These are phyloP conservation scores for Hygrophila difformis DNA, from an alignment of 257 asterid species.

Conservation along the genomic window DNA sequence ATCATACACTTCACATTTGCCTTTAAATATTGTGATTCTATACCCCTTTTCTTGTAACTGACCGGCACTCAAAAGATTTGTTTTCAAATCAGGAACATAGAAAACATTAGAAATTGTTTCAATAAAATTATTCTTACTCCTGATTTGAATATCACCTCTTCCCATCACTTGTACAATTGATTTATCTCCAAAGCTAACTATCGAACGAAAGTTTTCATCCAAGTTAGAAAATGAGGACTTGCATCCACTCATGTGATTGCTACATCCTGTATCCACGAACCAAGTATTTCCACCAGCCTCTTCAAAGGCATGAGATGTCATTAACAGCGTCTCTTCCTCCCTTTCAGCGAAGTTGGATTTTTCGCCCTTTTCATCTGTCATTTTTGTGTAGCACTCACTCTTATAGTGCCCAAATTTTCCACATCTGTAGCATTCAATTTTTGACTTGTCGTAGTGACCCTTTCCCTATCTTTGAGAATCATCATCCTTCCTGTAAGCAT, in stretches of 20 bases:
- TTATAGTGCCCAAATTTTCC: too few species aligned
- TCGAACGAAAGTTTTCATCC: background rate
- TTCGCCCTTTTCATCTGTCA: too few species aligned
- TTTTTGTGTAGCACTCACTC: too few species aligned
- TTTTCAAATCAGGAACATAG: too few species aligned
- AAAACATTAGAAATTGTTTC: slow-evolving; percentile 6
- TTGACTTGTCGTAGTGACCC: too few species aligned
- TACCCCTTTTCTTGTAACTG: too few species aligned
- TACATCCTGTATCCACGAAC: slow-evolving; percentile 14
- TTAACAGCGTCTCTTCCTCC: background rate
- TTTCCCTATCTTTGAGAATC: too few species aligned
- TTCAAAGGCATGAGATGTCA: background rate
- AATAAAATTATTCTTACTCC: background rate
- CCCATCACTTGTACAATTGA: slow-evolving; percentile 6
- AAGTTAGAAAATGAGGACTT: background rate
- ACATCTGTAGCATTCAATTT: too few species aligned
- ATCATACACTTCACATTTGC: too few species aligned
- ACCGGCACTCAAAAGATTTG: too few species aligned
- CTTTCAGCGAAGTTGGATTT: background rate
- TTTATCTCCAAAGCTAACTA: background rate
- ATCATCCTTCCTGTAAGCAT: too few species aligned
- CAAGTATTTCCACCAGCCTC: background rate
- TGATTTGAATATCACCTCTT: background rate
- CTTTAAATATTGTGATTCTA: too few species aligned
- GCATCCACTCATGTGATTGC: slow-evolving; percentile 13